Evolutionary conservation across 2,329 filamentous ascomycete genomes (phyloP).

Genomic region (Cryoendolithus antarcticus): DNA sequence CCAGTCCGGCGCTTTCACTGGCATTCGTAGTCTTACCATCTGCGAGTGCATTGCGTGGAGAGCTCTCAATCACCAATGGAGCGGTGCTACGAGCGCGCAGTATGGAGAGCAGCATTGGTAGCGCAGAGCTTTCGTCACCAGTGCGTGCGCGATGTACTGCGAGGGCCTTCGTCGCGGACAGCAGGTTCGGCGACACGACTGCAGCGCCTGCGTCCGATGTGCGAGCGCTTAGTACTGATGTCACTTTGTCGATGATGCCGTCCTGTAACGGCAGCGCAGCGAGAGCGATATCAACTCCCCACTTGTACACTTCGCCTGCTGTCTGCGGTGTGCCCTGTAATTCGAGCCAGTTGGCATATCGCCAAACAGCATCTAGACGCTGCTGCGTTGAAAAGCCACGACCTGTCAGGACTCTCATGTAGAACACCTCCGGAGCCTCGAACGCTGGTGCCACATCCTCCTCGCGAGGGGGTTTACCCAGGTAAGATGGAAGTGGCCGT

Average conservation of each 20-base stretch:
- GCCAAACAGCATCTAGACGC: constrained; percentile 66
- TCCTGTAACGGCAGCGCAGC: constrained; percentile 33
- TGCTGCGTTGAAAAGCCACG: constrained; percentile 68
- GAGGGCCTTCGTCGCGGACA: constrained; percentile 62
- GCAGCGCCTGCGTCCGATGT: constrained; percentile 28
- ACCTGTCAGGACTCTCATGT: constrained; percentile 70
- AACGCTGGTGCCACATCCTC: constrained; percentile 63
- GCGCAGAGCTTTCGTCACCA: constrained; percentile 53
- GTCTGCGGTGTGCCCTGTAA: constrained; percentile 56
- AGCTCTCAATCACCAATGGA: constrained; percentile 26
- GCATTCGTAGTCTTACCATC: constrained; percentile 10
- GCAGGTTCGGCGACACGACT: constrained; percentile 54
- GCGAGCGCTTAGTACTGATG: constrained; percentile 38
- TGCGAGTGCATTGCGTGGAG: too few relatives aligned
- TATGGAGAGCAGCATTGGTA: constrained; percentile 76
- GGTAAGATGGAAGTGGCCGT: constrained; percentile 55
- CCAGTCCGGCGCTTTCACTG: constrained; percentile 12
- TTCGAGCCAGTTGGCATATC: constrained; percentile 75
- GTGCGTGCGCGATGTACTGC: constrained; percentile 64
- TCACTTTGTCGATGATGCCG: constrained; percentile 47
- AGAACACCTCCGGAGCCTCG: constrained; percentile 60
- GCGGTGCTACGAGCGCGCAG: constrained; percentile 60
- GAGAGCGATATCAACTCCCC: constrained; percentile 64
- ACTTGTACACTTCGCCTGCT: constrained; percentile 59
- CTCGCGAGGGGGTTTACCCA: constrained; percentile 53